These are phyloP conservation scores for Candida endomychidarum DNA, from an alignment of 805 yeast genomes.

Conservation along the genomic window DNA sequence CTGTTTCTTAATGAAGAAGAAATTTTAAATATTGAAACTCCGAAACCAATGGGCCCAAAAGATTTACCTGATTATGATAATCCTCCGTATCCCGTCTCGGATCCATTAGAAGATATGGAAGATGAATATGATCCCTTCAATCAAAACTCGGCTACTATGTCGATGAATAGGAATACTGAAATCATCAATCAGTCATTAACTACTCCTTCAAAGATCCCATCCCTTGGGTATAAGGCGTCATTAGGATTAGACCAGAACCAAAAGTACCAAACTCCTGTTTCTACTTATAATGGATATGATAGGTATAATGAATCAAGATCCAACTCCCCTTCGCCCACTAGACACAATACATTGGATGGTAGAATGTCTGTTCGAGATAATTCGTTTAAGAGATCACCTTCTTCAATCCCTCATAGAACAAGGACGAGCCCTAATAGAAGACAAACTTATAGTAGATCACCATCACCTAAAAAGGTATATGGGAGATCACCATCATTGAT, in stretches of 20 bases:
- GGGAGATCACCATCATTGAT: conserved; percentile 25
- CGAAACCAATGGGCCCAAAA: conserved; percentile 43
- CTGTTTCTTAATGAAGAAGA: conserved; percentile 9
- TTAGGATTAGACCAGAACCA: not conserved
- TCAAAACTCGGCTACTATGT: not conserved
- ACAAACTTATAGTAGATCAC: conserved; percentile 18
- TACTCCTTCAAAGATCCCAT: conserved; percentile 16
- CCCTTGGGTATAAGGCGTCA: conserved; percentile 4
- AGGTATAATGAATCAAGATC: not conserved
- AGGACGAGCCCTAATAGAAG: conserved; percentile 7
- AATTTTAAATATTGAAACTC: conserved; percentile 14
- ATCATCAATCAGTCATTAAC: conserved; percentile 10
- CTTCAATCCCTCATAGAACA: conserved; percentile 1
- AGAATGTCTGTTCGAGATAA: not conserved
- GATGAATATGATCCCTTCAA: conserved; percentile 3
- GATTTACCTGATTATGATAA: conserved; percentile 33
- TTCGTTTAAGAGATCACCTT: not conserved
- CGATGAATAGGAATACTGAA: conserved; percentile 10
- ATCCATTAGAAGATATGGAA: conserved; percentile 8
- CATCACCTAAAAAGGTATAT: conserved; percentile 28
- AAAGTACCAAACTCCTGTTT: not conserved
- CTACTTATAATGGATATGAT: not conserved
- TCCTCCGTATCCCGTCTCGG: conserved; percentile 14
- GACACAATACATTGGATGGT: conserved; percentile 8
- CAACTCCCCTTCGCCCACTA: conserved; percentile 2